These are phyloP conservation scores for Aspergillus egyptiacus DNA, from an alignment of 495 filamentous ascomycete species.

Conservation along the genomic window DNA sequence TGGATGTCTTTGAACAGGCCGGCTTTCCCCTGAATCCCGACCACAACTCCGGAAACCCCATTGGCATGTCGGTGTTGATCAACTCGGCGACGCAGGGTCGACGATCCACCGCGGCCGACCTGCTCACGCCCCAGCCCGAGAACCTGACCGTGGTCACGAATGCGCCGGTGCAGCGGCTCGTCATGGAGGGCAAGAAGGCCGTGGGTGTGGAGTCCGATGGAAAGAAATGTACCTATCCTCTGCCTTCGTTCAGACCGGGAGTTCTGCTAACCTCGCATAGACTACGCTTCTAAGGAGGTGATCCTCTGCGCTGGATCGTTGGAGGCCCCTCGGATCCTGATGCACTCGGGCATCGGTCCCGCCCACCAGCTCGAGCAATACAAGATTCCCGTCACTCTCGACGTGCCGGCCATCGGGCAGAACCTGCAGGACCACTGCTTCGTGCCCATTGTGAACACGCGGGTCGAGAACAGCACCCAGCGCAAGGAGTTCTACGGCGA, in stretches of 20 bases:
- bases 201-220: slow-evolving; percentile 46
- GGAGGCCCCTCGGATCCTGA: slow-evolving; percentile 44
- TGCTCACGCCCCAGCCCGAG: slow-evolving; percentile 34
- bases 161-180: slow-evolving; percentile 43
- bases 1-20: slow-evolving; percentile 39
- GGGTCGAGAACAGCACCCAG: slow-evolving; percentile 4
- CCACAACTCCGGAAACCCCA: slow-evolving; percentile 54
- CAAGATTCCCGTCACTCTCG: slow-evolving; percentile 41
- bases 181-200: slow-evolving; percentile 46
- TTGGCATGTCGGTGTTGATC: slow-evolving; percentile 49
- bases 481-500: slow-evolving; percentile 51
- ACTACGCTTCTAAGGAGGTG: slow-evolving; percentile 40
- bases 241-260: too few relatives aligned
- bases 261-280: neutral
- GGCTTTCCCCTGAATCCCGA: slow-evolving; percentile 47
- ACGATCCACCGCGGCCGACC: slow-evolving; percentile 47
- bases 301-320: slow-evolving; percentile 42
- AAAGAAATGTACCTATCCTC: slow-evolving; percentile 19
- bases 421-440: slow-evolving; percentile 54
- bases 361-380: slow-evolving; percentile 42
- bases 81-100: slow-evolving; percentile 44
- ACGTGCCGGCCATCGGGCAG: slow-evolving; percentile 48
- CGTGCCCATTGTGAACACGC: slow-evolving; percentile 46
- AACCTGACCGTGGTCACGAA: slow-evolving; percentile 50
- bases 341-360: slow-evolving; percentile 43